These are phyloP conservation scores for Mallotus nudiflorus DNA, from an alignment of 345 rosid species.

Conservation along the genomic window DNA sequence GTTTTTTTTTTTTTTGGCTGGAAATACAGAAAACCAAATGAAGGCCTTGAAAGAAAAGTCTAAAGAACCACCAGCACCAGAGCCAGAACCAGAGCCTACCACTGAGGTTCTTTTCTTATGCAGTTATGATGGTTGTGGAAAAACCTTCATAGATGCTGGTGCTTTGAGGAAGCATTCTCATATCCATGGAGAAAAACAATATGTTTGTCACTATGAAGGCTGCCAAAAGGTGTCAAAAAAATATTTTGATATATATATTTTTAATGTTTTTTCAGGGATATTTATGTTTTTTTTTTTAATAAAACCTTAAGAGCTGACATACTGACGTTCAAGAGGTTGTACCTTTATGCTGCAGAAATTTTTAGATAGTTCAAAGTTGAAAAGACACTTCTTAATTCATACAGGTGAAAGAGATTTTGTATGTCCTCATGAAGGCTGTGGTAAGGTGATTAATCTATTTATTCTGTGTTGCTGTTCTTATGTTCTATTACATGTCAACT, in stretches of 20 bases:
- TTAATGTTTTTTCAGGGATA: neutral
- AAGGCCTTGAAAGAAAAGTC: slow-evolving; percentile 67
- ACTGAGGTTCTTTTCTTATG: slow-evolving; percentile 95
- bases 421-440: slow-evolving; percentile 97
- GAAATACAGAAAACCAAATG: slow-evolving; percentile 54
- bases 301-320: neutral
- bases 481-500: neutral
- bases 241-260: neutral
- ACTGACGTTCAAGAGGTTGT: neutral
- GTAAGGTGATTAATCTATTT: slow-evolving; percentile 69
- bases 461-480: neutral
- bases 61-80: slow-evolving; percentile 65
- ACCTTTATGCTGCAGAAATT: slow-evolving; percentile 71
- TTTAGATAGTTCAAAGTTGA: slow-evolving; percentile 96
- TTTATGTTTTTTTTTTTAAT: neutral
- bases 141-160: slow-evolving; percentile 90
- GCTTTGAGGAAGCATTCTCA: slow-evolving; percentile 97
- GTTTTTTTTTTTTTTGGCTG: neutral
- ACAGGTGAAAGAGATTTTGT: slow-evolving; percentile 83
- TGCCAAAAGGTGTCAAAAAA: slow-evolving; percentile 75
- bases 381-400: slow-evolving; percentile 92
- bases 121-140: slow-evolving; percentile 93
- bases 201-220: slow-evolving; percentile 70
- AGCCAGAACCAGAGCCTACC: slow-evolving; percentile 93
- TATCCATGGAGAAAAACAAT: slow-evolving; percentile 92